A percentile compares a stretch with the other conserved stretches of the same genome.
Evolutionary conservation across 148 eudicot genomes (phyloP).

Genomic region (Persicaria tinctoria): DNA sequence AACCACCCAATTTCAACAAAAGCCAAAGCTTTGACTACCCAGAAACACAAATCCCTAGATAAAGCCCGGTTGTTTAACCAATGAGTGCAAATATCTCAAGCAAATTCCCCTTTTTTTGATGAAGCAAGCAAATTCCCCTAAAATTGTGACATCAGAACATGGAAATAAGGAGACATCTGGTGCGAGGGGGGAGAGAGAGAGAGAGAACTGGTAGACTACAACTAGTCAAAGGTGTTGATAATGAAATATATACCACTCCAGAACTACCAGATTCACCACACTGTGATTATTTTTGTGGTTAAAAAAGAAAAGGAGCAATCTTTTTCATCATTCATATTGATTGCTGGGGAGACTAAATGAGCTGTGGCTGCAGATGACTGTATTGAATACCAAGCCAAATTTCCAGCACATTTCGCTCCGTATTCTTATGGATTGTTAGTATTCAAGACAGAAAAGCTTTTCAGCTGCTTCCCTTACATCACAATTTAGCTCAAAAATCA

Average conservation of each 20-base stretch:
- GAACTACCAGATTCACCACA: not conserved
- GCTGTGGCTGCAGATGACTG: constrained; percentile 15
- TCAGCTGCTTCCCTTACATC: constrained; percentile 11
- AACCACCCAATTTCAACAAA: not conserved
- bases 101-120: too few species aligned
- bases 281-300: not conserved
- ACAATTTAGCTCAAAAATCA: not conserved
- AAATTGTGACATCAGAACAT: constrained; percentile 13
- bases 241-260: not conserved
- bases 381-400: not conserved
- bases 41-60: constrained; percentile 23
- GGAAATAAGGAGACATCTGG: not conserved
- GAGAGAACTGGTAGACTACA: not conserved
- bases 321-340: constrained; percentile 10
- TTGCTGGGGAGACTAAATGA: constrained; percentile 12
- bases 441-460: constrained; percentile 10
- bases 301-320: not conserved
- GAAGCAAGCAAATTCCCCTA: constrained; percentile 6
- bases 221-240: not conserved
- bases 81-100: constrained; percentile 3
- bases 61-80: constrained; percentile 23
- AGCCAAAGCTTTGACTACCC: constrained; percentile 11
- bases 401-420: constrained; percentile 6
- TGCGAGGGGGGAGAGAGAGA: not conserved
- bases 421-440: constrained; percentile 4